Conservation (phyloP, 2,329 filamentous ascomycete genomes). For the Aspergillus sp. region DNA sequence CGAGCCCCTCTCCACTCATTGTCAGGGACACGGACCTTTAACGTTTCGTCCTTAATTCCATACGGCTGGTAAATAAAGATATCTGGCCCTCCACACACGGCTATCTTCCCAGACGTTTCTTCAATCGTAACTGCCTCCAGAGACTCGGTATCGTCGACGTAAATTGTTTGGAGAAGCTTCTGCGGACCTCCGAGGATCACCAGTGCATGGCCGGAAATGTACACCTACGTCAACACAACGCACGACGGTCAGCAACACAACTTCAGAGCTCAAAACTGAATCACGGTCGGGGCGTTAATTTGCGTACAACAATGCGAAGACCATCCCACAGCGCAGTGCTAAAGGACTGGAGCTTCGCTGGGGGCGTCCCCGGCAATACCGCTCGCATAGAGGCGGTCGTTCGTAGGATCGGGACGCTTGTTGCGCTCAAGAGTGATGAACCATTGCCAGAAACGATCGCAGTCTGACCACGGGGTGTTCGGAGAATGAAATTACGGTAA, state of each 20-base stretch:
- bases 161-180: conserved; percentile 81
- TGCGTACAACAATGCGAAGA: conserved; percentile 65
- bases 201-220: conserved; percentile 84
- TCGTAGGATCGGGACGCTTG: conserved; percentile 18
- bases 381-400: conserved; percentile 61
- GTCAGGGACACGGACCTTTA: conserved; percentile 57
- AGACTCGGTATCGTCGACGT: conserved; percentile 67
- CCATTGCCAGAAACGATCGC: conserved; percentile 22
- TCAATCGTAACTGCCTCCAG: conserved; percentile 78
- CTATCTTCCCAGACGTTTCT: conserved; percentile 78
- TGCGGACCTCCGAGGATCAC: conserved; percentile 73
- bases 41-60: conserved; percentile 62
- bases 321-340: conserved; percentile 69
- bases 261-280: background rate
- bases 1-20: background rate
- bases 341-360: conserved; percentile 71
- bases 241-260: background rate
- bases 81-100: conserved; percentile 61
- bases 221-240: conserved; percentile 53
- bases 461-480: background rate
- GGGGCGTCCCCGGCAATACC: conserved; percentile 74
- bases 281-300: background rate
- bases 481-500: background rate
- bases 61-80: conserved; percentile 77
- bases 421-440: conserved; percentile 26